Evolutionary conservation across 2,329 filamentous ascomycete species (phyloP), one percentile per base, ranked within the genome.

Genomic region (Neopestalotiopsis sp.): DNA sequence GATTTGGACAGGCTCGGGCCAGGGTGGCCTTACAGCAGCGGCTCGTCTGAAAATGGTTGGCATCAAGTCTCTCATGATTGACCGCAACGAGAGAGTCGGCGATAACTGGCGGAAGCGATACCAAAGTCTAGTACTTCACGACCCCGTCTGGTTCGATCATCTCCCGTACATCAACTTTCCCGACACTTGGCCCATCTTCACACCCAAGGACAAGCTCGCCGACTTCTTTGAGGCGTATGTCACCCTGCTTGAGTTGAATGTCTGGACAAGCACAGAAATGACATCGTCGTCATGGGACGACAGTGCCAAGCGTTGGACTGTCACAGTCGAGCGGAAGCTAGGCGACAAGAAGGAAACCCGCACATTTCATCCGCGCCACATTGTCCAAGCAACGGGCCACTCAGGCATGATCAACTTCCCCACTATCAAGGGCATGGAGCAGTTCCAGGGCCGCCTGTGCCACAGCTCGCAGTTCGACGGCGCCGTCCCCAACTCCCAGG

Each of bases 221-320:
- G 89, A 92, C 58, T 93, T 89, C 79, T 89, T 93, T 70, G 90
- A 92, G 71, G 81, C 85, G 0, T 93, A 93, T 71, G 90, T 86
- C 0, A 85, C 81, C 4, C 78, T 89, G 0, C 82, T 93, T n/a
- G 91, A 93, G 72, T 83, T 93, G 56, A 91, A 92, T 70, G 85
- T 92, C 32, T 92, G 90, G 91, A 87, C 83, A 0, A 80, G 78
- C 12, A 88, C 89, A 0, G 84, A 80, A 1, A 72, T 92, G 0
- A 77, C 75, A 1, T 78, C 80, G 0, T 81, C 86, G 0, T 79
- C 79, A 1, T 90, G 84, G 81, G 82, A 87, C 65, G 84, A 87
- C 1, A 70, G 70, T 2, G 78, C 80, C n/a, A 82, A 84, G 62
- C 73, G 79, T 12, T 92, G 90, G 90, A 87, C 83, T 0, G 81